Evolutionary conservation across 208 protist genomes (phyloP), one percentile per base, ranked within the genome.

Genomic region (Leishmania major): DNA sequence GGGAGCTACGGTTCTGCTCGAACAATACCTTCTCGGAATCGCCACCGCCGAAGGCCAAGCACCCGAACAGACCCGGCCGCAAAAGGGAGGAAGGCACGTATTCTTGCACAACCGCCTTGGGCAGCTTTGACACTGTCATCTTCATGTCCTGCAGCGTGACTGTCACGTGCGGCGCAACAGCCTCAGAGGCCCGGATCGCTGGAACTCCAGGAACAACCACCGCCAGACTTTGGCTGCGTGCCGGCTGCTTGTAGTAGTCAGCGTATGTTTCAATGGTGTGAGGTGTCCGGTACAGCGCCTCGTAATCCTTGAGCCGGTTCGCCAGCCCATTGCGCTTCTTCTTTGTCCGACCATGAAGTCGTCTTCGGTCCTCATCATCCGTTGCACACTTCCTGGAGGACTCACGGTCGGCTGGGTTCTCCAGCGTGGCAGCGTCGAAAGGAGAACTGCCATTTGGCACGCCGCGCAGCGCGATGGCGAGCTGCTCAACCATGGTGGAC

Each of bases 231-330:
- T 43, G 25, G 51, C 43, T 59, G 37, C 71, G n/a, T 17, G 67
- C 47, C 47, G 80, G 70, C 37, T 77, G 51, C 47, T 86, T 75
- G 84, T 96, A 95, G 86, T 95, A 96, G 55, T 92, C 88, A 19
- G 86, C 89, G 86, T 96, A 96, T n/a, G 83, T 93, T 69, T 90
- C 73, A 22, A 71, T 62, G 28, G 53, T 75, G 49, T 80, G 62
- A 4, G 87, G 85, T 3, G 77, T 76, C n/a, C 85, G 88, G 79
- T 95, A 93, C 19, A 62, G 60, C 45, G 84, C 80, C 66, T 91
- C 88, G 71, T 95, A 94, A 77, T 94, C 89, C 66, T 86, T 83
- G n/a, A 95, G 80, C 15, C 79, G 79, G 28, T 86, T 80, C 15
- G 69, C 84, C 8, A 96, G 74, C 43, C 83, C 47, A 66, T 76